phyloP scores from a whole-genome alignment of 2,329 filamentous ascomycete genomes.

The Diaporthe caulivora region DNA sequence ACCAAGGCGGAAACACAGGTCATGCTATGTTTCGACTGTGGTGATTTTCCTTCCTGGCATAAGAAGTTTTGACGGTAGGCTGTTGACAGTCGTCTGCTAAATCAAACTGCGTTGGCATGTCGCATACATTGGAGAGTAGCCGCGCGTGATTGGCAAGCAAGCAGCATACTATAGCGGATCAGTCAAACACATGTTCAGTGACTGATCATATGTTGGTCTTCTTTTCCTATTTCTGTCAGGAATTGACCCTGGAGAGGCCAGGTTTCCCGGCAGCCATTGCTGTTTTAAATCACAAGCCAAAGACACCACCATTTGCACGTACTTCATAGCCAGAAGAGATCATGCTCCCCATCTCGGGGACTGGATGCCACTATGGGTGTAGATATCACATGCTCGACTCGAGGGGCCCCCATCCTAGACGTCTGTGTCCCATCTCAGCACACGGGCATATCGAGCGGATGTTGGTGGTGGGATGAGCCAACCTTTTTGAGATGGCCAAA shows the following conservation, averaged over 20 bases:
- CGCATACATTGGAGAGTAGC: no score
- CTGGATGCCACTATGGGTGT: background rate
- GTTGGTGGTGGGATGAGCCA: slow-evolving; percentile 27
- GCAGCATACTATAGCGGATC: no score
- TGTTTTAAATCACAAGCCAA: background rate
- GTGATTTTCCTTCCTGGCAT: no score
- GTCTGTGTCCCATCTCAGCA: slow-evolving; percentile 33
- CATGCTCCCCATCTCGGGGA: background rate
- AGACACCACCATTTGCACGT: background rate
- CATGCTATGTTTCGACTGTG: no score
- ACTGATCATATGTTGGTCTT: background rate
- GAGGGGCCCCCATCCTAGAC: background rate
- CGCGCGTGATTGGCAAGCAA: no score
- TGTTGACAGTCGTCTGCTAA: no score
- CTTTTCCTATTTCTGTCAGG: no score
- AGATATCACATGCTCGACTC: slow-evolving; percentile 19
- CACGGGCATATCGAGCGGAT: slow-evolving; percentile 23
- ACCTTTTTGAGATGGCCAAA: slow-evolving; percentile 30
- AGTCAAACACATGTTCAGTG: no score
- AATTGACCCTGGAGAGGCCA: background rate
- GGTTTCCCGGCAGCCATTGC: background rate
- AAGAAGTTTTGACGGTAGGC: no score
- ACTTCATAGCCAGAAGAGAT: background rate
- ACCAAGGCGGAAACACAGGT: no score
- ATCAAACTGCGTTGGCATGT: no score